Conservation (phyloP, 768 basidiomycete genomes). For the Termitomyces sp. region DNA sequence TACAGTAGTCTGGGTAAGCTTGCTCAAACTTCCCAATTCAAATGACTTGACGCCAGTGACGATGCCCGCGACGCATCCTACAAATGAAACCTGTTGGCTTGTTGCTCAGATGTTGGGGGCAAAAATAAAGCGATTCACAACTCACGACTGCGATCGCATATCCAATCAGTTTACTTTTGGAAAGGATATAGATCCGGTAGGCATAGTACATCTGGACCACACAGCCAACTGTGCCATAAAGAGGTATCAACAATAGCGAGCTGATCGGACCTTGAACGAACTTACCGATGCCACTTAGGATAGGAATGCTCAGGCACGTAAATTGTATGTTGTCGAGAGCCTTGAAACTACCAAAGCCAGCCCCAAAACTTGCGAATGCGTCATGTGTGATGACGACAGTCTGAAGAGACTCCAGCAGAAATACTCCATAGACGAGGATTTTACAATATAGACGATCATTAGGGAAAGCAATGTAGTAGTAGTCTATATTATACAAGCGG, state of each 20-base stretch:
- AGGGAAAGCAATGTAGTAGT: slow-evolving; percentile 28
- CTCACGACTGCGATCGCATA: slow-evolving; percentile 13
- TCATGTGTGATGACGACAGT: slow-evolving; percentile 21
- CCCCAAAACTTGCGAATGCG: slow-evolving; percentile 22
- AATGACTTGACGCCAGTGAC: slow-evolving; percentile 18
- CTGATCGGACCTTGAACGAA: not conserved
- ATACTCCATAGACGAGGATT: slow-evolving; percentile 23
- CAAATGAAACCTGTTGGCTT: slow-evolving; percentile 11
- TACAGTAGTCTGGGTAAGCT: slow-evolving; percentile 12
- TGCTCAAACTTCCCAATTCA: slow-evolving; percentile 16
- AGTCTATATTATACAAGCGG: slow-evolving; percentile 14
- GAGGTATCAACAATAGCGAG: not conserved
- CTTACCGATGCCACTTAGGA: slow-evolving; percentile 25
- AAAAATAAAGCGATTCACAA: not conserved
- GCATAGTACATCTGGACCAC: slow-evolving; percentile 28
- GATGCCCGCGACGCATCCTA: slow-evolving; percentile 16
- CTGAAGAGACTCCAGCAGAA: slow-evolving; percentile 23
- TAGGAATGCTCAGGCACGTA: slow-evolving; percentile 23
- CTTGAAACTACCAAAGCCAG: slow-evolving; percentile 21
- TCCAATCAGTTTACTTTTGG: slow-evolving; percentile 16
- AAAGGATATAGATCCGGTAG: slow-evolving; percentile 27
- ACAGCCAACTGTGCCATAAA: slow-evolving; percentile 20
- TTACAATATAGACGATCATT: slow-evolving; percentile 20
- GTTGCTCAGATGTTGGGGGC: not conserved
- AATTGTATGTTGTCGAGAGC: slow-evolving; percentile 20